These are phyloP conservation scores for Hemisphaericaspora lyxosophila DNA, from an alignment of 1,139 yeast genomes.

Conservation along the genomic window DNA sequence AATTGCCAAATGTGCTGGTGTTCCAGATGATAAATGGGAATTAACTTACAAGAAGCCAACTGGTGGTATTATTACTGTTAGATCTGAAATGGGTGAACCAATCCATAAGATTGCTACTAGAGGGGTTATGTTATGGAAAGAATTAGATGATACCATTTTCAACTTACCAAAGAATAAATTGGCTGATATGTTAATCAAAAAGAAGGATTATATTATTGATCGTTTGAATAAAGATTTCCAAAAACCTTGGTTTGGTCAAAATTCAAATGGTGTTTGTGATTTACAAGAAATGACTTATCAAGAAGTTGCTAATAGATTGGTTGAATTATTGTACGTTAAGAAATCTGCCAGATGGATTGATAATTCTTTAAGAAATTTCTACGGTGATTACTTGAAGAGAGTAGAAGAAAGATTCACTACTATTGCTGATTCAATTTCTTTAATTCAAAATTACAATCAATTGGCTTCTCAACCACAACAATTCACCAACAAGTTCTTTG, in stretches of 20 bases:
- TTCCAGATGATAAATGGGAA: slow-evolving; percentile 87
- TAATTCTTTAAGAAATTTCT: slow-evolving; percentile 76
- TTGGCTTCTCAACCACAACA: slow-evolving; percentile 62
- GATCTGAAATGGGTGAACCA: slow-evolving; percentile 99
- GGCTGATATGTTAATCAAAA: slow-evolving; percentile 74
- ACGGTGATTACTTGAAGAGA: slow-evolving; percentile 86
- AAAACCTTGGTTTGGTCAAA: slow-evolving; percentile 94
- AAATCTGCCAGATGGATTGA: slow-evolving; percentile 89
- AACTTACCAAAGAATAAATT: slow-evolving; percentile 87
- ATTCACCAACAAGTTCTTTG: slow-evolving; percentile 59
- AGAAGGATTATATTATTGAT: slow-evolving; percentile 82
- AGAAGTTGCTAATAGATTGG: slow-evolving; percentile 84
- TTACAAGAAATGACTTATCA: slow-evolving; percentile 93
- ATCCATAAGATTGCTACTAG: slow-evolving; percentile 98
- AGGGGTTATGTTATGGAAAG: slow-evolving; percentile 96
- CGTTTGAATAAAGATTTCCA: slow-evolving; percentile 92
- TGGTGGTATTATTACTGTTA: slow-evolving; percentile 94
- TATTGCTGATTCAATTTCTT: slow-evolving; percentile 51
- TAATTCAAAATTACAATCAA: slow-evolving; percentile 71
- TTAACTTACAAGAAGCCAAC: slow-evolving; percentile 90
- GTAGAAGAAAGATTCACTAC: slow-evolving; percentile 93
- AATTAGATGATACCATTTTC: slow-evolving; percentile 91
- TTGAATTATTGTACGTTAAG: slow-evolving; percentile 84
- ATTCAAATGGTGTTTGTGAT: slow-evolving; percentile 80
- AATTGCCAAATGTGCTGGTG: slow-evolving; percentile 89